Base-by-base conservation (phyloP, 306 rosid genomes). In the Quercus gilva region DNA sequence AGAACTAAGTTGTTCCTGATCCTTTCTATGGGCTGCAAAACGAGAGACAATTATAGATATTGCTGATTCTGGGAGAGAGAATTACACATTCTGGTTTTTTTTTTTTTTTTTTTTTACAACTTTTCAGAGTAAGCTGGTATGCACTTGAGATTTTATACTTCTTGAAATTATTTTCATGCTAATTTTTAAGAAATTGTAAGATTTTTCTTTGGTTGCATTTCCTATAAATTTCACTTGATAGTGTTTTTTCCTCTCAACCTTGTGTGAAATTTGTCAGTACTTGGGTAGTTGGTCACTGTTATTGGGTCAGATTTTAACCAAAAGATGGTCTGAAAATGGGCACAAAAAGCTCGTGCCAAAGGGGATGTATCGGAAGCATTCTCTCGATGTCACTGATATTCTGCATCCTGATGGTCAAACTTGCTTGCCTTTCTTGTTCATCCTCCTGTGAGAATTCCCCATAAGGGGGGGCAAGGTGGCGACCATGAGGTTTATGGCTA, bases 341-440 rank as follows among this genome's bases (percentile, higher is more conserved):
- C 28, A 26, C 28, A 26, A 26, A 26, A 26, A 26, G 28, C 28
- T 26, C 28, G 28, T 26, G 28, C 28, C 3, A 26, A 26, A 26
- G 28, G 28, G 28, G 28, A 26, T 26, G 28, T 26, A 26, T 26
- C 28, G 28, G 28, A 26, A 26, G 28, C 28, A 26, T 26, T 26
- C 28, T 26, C 28, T 26, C 28, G 28, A 26, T 26, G 28, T 26
- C 28, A 26, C 28, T 26, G 28, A 26, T 26, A 2, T 31, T 31
- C 92, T 92, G 76, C 89, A 78, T 83, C 79, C 89, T 7, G 89
- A 88, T 57, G 91, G 98, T 12, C 76, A 74, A 92, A 94, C 81
- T 76, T 91, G 87, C 90, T 94, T 78, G 98, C 98, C 63, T 91
- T 92, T 88, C 91, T 94, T 82, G 98, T 94, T 76, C 90, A 92